phyloP scores from a whole-genome alignment of 495 filamentous ascomycete genomes.

The Hypoxylon trugodes region DNA sequence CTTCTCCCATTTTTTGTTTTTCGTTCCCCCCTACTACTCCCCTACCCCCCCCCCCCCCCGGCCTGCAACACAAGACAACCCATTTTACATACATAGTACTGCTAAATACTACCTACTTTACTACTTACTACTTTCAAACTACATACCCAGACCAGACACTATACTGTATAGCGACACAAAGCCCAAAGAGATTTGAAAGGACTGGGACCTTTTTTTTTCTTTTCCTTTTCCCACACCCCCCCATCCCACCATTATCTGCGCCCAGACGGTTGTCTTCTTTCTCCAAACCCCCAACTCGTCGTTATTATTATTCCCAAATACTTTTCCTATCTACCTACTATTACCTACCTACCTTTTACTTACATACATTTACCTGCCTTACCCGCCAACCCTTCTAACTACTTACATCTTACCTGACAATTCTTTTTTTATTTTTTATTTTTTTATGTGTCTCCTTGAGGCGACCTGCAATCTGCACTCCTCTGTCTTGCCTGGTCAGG shows the following conservation, averaged over 20 bases:
- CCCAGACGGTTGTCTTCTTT: conserved; percentile 21
- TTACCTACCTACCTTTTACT: conserved; percentile 30
- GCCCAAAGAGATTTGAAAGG: conserved; percentile 33
- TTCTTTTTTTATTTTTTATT: conserved; percentile 26
- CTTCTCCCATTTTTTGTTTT: conserved; percentile 4
- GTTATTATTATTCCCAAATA: conserved; percentile 31
- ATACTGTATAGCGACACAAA: conserved; percentile 32
- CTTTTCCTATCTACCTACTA: conserved; percentile 32
- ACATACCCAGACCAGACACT: no score
- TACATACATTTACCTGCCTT: no score
- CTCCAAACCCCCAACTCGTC: conserved; percentile 36
- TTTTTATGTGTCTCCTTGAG: conserved; percentile 28
- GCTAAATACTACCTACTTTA: no score
- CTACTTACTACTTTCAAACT: no score
- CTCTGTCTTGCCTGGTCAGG: conserved; percentile 25
- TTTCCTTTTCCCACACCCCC: conserved; percentile 36
- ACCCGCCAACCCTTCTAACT: conserved; percentile 39
- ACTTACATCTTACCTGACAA: conserved; percentile 53
- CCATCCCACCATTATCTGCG: conserved; percentile 23
- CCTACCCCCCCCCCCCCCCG: no score
- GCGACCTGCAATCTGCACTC: conserved; percentile 38
- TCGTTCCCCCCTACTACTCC: conserved; percentile 10
- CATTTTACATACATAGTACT: no score
- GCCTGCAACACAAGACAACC: conserved; percentile 24
- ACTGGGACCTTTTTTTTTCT: conserved; percentile 31